Evolutionary conservation across 2,329 filamentous ascomycete species (phyloP), one percentile per base, ranked within the genome.

Genomic region (Aspergillus sergii): DNA sequence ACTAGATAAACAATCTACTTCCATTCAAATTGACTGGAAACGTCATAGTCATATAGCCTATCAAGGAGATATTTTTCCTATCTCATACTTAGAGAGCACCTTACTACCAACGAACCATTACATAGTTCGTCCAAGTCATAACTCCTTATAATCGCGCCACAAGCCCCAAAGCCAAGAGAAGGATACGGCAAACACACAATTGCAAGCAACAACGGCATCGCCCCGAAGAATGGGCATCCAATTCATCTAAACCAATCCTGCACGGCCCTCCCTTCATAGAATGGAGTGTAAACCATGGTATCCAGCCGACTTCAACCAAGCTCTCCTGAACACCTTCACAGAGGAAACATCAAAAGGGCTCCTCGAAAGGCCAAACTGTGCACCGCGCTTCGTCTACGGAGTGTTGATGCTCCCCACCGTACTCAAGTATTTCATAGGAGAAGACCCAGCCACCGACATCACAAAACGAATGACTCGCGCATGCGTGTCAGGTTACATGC

Each of bases 351-450:
- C 75, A 16, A 58, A 64, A 4, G 16, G 59, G 2, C 65, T 69
- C 28, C 59, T 72, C n/a, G 57, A 61, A 19, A 58, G 62, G 48
- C 64, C 64, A 14, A 62, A 63, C 51, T 63, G 65, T 30, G 56
- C 69, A 4, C 64, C 68, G 0, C 69, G 74, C 23, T 77, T 76
- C 62, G 62, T 76, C 57, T 73, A 73, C 63, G 71, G 70, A 5
- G 61, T 63, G 5, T 64, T 75, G 21, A 74, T 75, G 74, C 67
- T 76, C 9, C 75, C 75, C 10, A 72, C 70, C 1, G 68, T 72
- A 11, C 65, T 77, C 8, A 75, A 74, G 43, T 71, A 71, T 53
- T 64, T 69, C 54, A 67, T 70, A 32, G 63, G 67, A n/a, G 41
- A 67, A 10, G 48, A 64, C n/a, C 65, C 70, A 54, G 14, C 32